A percentile compares a stretch with the other conserved stretches of the same genome.
These are phyloP conservation scores for Pharus latifolius DNA, from an alignment of 176 grass and related monocot genomes.

Conservation along the genomic window DNA sequence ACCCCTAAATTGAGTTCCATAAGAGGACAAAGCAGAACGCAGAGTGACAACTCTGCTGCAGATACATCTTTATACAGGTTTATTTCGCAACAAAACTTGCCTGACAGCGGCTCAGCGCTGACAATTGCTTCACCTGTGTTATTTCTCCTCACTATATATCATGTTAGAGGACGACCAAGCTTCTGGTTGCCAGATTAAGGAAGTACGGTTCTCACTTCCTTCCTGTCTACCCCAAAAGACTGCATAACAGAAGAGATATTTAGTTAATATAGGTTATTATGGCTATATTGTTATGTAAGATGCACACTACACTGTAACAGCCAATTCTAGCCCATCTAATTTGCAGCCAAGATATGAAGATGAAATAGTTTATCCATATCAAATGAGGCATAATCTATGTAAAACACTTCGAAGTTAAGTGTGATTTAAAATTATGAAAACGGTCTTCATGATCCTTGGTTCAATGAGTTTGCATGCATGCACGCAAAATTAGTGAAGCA, in stretches of 20 bases:
- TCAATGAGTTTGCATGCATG: neutral
- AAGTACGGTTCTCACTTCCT: constrained; percentile 65
- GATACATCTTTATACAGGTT: neutral
- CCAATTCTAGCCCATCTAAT: neutral
- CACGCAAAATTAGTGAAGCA: neutral
- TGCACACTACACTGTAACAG: neutral
- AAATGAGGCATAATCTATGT: neutral
- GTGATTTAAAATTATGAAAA: neutral
- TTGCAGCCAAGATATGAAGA: neutral
- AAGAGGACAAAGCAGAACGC: neutral
- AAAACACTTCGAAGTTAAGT: neutral
- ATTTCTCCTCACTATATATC: neutral
- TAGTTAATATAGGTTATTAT: neutral
- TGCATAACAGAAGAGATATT: constrained; percentile 10
- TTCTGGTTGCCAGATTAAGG: constrained; percentile 29
- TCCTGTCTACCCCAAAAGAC: constrained; percentile 81
- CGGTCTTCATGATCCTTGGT: neutral
- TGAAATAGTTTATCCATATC: neutral
- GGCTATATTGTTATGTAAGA: neutral
- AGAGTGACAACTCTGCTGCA: neutral
- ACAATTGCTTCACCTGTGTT: neutral
- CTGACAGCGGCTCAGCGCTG: neutral
- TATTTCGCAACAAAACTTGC: neutral
- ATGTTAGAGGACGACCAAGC: neutral
- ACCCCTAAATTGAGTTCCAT: neutral